Evolutionary conservation across 495 filamentous ascomycete species (phyloP).

Genomic region (Aspergillus baeticus): DNA sequence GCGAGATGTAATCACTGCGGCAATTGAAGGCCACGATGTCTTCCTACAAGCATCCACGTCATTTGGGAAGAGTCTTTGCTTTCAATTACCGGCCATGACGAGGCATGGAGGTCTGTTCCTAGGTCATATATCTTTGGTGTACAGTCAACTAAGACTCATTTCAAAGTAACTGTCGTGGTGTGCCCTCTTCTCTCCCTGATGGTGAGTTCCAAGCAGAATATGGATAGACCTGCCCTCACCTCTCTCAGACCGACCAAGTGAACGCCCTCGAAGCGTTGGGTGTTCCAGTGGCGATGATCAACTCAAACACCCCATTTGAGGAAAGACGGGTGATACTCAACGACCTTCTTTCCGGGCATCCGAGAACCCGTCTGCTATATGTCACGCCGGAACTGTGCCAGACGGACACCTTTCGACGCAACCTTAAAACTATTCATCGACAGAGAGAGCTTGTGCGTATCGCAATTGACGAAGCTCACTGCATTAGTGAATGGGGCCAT

Average conservation of each 20-base stretch:
- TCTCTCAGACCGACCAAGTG: constrained; percentile 79
- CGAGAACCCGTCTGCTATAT: constrained; percentile 79
- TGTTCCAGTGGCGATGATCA: constrained; percentile 80
- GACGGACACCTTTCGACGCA: constrained; percentile 72
- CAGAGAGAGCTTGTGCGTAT: constrained; percentile 83
- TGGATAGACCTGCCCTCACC: background rate
- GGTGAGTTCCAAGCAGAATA: constrained; percentile 57
- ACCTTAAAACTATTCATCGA: constrained; percentile 68
- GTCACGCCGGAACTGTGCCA: constrained; percentile 90
- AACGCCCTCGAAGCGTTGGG: constrained; percentile 70
- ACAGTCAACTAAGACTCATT: background rate
- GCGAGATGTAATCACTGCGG: constrained; percentile 79
- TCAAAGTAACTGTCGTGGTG: constrained; percentile 80
- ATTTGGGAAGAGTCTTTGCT: constrained; percentile 93
- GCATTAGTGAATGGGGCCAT: constrained; percentile 97
- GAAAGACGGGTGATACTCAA: constrained; percentile 68
- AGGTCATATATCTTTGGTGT: constrained; percentile 11
- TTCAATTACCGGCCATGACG: constrained; percentile 86
- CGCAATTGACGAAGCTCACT: constrained; percentile 93
- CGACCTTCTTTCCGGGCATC: constrained; percentile 86
- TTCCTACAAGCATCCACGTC: constrained; percentile 96
- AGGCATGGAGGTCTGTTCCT: constrained; percentile 70
- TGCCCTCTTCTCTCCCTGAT: constrained; percentile 89
- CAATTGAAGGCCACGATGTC: constrained; percentile 82
- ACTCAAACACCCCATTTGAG: constrained; percentile 66